Conservation (phyloP, 164 flowering plant genomes). For the Tetracentron sinense region DNA sequence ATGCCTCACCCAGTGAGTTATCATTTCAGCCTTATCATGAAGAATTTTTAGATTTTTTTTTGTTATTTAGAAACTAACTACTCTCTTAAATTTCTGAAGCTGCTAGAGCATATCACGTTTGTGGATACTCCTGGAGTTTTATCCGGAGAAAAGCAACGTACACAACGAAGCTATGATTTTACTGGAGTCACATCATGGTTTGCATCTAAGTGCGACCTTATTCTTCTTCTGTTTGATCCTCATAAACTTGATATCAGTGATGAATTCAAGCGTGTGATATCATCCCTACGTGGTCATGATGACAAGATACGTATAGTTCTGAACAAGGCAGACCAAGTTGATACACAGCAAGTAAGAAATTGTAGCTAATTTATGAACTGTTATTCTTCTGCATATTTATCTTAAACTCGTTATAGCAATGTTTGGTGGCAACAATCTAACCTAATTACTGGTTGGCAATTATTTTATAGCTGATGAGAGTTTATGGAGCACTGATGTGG, state of each 20-base stretch:
- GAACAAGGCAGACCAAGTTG: slow-evolving; percentile 98
- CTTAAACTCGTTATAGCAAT: background rate
- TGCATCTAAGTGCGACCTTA: slow-evolving; percentile 93
- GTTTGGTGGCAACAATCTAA: background rate
- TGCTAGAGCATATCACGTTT: slow-evolving; percentile 88
- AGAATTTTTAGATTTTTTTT: background rate
- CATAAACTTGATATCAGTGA: slow-evolving; percentile 96
- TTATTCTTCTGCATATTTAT: background rate
- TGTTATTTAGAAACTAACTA: background rate
- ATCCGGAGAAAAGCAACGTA: slow-evolving; percentile 97
- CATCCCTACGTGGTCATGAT: slow-evolving; percentile 92
- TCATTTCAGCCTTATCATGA: slow-evolving; percentile 8
- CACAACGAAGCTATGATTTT: slow-evolving; percentile 93
- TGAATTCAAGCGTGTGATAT: slow-evolving; percentile 93
- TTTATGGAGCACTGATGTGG: slow-evolving; percentile 99
- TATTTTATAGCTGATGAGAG: slow-evolving; percentile 57
- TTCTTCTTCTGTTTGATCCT: slow-evolving; percentile 91
- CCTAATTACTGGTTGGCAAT: background rate
- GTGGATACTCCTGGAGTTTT: slow-evolving; percentile 98
- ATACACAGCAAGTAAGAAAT: slow-evolving; percentile 82
- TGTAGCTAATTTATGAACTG: background rate
- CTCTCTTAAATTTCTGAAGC: slow-evolving; percentile 37
- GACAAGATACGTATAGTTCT: slow-evolving; percentile 96
- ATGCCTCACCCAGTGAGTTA: slow-evolving; percentile 91
- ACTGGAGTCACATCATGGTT: slow-evolving; percentile 99